phyloP scores from a whole-genome alignment of 139 green algal species.

The Coccomyxa sp. region DNA sequence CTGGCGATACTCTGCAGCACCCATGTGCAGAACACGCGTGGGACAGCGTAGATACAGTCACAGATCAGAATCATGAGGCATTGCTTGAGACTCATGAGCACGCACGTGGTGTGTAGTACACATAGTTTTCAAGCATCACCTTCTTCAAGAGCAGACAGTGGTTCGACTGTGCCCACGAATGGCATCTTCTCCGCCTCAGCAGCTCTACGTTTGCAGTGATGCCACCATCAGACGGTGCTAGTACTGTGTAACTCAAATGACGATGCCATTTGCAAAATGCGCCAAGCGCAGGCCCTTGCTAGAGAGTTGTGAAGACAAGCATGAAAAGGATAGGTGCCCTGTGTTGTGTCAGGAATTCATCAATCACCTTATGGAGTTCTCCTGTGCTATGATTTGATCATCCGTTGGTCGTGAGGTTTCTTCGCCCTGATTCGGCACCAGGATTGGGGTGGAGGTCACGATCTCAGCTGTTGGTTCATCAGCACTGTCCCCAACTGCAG shows the following conservation, averaged over 20 bases:
- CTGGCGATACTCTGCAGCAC: slow-evolving; percentile 54
- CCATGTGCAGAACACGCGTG: slow-evolving; percentile 4
- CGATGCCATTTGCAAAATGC: too few species aligned
- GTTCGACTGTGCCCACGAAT: slow-evolving; percentile 54
- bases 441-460: background rate
- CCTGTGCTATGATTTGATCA: slow-evolving; percentile 47
- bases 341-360: too few species aligned
- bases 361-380: slow-evolving; percentile 38
- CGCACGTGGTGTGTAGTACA: background rate
- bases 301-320: too few species aligned
- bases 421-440: background rate
- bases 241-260: too few species aligned
- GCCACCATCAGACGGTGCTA: too few species aligned
- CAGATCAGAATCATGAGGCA: too few species aligned
- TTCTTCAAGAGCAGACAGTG: slow-evolving; percentile 31
- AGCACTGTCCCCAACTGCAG: background rate
- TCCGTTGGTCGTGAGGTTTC: slow-evolving; percentile 35
- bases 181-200: slow-evolving; percentile 21
- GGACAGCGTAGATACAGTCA: too few species aligned
- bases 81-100: background rate
- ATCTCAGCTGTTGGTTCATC: background rate
- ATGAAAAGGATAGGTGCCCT: too few species aligned
- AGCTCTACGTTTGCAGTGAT: background rate
- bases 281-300: too few species aligned
- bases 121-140: slow-evolving; percentile 12